Evolutionary conservation across 192 early-diverging fungal genomes (phyloP), one percentile per base, ranked within the genome.

Genomic region (Podila epicladia): DNA sequence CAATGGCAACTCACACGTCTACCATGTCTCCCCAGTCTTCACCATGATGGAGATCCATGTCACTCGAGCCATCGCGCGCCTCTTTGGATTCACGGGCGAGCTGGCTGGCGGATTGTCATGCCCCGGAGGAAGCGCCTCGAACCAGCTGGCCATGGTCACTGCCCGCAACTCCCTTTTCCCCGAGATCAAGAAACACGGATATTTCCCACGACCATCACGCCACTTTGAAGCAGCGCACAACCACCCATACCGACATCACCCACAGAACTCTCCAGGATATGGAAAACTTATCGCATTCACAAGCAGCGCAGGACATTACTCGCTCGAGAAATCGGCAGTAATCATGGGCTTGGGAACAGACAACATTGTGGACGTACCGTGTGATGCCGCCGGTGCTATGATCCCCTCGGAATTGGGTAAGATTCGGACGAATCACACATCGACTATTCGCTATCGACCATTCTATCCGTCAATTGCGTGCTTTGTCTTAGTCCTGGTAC

Each of bases 1-100:
- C 28, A 96, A 96, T 83, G 88, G 87, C 67, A 96, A 96, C 78
- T 82, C 87, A 0, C 95, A 95, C 65, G 95, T 96, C 29, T 93
- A 92, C 70, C 84, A 86, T 62, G 90, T 91, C 19, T 93, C 91
- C 17, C 94, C 95, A 1, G 89, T 90, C 1, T 84, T 91, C 26
- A 91, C 91, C 6, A 65, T 94, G 4, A 89, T 96, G 72, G 94
- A 96, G 73, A 82, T 87, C 20, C 71, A 84, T 26, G 87, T 92
- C 12, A 88, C 90, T 5, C 48, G 71, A 7, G 84, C 82, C 28
- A 35, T 87, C 0, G 89, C 83, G 11, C 62, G 78, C 26, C 70
- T 89, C 49, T 76, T 87, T 48, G 83, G 83, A 29, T 85, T 90
- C 83, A 82, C 74, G 5, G 84, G 86, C 60, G 55, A 78, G 75